Base-by-base conservation (phyloP, 345 rosid species). In the Populus pruinosa region DNA sequence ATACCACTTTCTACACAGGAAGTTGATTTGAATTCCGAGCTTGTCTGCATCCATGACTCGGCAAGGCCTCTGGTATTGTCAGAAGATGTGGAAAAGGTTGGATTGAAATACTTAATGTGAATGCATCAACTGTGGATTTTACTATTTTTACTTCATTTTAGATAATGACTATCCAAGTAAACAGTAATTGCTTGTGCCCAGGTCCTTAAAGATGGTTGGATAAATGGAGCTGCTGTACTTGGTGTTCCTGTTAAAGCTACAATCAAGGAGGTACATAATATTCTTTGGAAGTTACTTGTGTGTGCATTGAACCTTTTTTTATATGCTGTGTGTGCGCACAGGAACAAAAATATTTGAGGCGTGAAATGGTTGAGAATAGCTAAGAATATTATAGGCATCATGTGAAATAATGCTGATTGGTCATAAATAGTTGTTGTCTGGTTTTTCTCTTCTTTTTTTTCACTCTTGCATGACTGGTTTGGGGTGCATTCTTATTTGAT, bases 241-340 rank as follows among this genome's bases (percentile, higher is more conserved):
- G 99, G 99, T 77, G 98, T 95, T 82, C 97, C 96, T 70, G 89
- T 86, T 16, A 95, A 95, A 87, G 99, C 99, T 84, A 95, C 99
- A 56, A 95, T 95, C 72, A 95, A 95, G 81, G 99, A 95, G 96
- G 99, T 93, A 81, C 56, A 5, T 43, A 21, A 23, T 47, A 31
- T 44, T 12, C 39, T 33, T n/a, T 36, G 59, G 35, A 61, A 12
- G 14, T 36, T 6, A 25, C 41, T 3, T 3, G 10, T n/a, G n/a
- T 62, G 13, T 16, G 31, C 1, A 4, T 27, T 16, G 27, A 13
- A 70, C 27, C 31, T 16, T 70, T 44, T 44, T 21, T 25, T 43
- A 27, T 13, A 14, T 63, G 44, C 4, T 70, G 1, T 70, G 43
- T 13, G 21, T 6, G 18, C 8, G 31, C 29, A 47, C 5, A 25